Conservation (phyloP, 768 basidiomycete genomes). For the Rhodosporidiobolus odoratus region DNA sequence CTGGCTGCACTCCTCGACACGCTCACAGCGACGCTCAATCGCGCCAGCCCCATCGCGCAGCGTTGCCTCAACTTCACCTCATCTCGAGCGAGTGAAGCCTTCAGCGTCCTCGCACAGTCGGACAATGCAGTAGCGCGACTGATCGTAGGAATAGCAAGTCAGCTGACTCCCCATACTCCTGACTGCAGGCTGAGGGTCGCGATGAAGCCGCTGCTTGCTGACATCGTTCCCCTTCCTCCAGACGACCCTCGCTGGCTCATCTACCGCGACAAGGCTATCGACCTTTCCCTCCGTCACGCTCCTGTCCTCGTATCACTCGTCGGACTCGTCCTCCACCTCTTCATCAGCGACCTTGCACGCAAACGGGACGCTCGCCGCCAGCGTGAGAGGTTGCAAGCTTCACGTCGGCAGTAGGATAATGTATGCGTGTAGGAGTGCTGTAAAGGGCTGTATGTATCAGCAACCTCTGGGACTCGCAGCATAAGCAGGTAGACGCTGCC, state of each 20-base stretch:
- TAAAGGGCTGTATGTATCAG: no score
- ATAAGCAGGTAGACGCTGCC: no score
- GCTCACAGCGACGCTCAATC: not conserved
- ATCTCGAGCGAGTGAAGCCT: not conserved
- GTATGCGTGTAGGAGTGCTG: no score
- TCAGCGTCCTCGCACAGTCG: not conserved
- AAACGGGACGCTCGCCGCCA: not conserved
- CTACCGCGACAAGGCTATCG: not conserved
- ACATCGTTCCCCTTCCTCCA: not conserved
- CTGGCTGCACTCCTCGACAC: not conserved
- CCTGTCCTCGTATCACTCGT: slow-evolving; percentile 1
- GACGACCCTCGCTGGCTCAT: not conserved
- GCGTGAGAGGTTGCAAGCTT: no score
- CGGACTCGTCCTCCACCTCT: slow-evolving; percentile 7
- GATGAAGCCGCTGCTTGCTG: not conserved
- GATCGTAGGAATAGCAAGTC: not conserved
- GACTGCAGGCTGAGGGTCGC: no score
- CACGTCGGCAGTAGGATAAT: no score
- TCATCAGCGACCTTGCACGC: not conserved
- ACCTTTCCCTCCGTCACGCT: not conserved
- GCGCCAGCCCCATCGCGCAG: not conserved
- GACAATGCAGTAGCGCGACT: slow-evolving; percentile 1
- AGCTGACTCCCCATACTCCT: not conserved
- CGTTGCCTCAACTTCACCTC: not conserved
- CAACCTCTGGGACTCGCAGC: no score